phyloP scores from a whole-genome alignment of 2,329 filamentous ascomycete genomes.

The Lasiodiplodia gonubiensis region DNA sequence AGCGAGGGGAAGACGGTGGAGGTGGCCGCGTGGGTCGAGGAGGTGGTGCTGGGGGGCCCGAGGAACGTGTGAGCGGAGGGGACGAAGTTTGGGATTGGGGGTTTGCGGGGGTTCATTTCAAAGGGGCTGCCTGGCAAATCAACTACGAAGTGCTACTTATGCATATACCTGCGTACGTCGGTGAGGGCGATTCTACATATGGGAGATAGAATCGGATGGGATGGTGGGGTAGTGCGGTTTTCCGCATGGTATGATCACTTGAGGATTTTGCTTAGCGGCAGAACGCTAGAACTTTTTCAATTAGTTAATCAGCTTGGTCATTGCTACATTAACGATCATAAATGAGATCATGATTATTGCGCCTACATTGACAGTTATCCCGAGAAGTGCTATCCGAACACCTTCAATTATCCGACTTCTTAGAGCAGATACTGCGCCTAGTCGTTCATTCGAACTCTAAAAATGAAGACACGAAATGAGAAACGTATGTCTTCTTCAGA shows the following conservation, averaged over 20 bases:
- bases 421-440: too few species aligned
- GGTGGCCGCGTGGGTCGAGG: slow-evolving; percentile 20
- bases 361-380: not conserved
- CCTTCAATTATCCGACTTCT: too few species aligned
- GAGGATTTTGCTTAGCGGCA: not conserved
- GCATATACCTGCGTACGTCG: too few species aligned
- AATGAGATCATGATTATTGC: not conserved
- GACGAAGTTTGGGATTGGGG: not conserved
- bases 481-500: fast-evolving
- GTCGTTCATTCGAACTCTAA: too few species aligned
- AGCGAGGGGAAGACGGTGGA: not conserved
- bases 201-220: too few species aligned
- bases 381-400: not conserved
- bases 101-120: not conserved
- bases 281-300: too few species aligned
- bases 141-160: too few species aligned
- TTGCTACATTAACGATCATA: not conserved
- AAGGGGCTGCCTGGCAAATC: too few species aligned
- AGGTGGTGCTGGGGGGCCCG: slow-evolving; percentile 4
- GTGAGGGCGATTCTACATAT: too few species aligned
- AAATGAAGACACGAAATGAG: too few species aligned
- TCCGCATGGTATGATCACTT: not conserved
- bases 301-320: too few species aligned
- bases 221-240: too few species aligned
- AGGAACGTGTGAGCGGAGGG: slow-evolving; percentile 8